These are phyloP conservation scores for Boletus sp. DNA, from an alignment of 768 basidiomycete species.

Conservation along the genomic window DNA sequence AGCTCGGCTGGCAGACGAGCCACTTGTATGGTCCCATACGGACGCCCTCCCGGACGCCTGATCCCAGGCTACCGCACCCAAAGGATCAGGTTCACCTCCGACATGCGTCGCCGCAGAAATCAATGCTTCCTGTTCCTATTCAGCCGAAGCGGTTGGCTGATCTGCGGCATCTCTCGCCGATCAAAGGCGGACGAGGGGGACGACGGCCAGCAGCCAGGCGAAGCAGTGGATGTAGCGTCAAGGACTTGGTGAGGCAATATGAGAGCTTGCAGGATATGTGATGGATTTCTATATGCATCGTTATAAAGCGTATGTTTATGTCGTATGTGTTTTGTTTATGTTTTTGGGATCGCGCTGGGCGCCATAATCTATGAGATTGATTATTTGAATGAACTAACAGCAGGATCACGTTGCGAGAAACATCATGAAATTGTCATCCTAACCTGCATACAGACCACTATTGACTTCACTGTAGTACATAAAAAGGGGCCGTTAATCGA, in stretches of 20 bases:
- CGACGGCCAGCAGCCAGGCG: conserved; percentile 39
- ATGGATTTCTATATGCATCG: conserved; percentile 1
- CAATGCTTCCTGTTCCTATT: conserved; percentile 43
- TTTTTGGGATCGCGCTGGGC: conserved; percentile 14
- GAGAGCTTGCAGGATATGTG: conserved; percentile 37
- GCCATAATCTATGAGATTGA: conserved; percentile 2
- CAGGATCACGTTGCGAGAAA: neutral
- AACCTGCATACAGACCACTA: neutral
- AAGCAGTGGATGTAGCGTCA: conserved; percentile 69
- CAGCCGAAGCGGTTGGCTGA: conserved; percentile 52
- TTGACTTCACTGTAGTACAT: neutral
- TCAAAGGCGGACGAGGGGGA: conserved; percentile 34
- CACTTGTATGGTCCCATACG: conserved; percentile 48
- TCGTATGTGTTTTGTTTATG: conserved; percentile 5
- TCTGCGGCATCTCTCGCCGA: conserved; percentile 41
- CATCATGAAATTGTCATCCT: neutral
- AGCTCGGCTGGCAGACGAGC: conserved; percentile 31
- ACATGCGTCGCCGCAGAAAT: conserved; percentile 42
- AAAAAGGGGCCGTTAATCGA: neutral
- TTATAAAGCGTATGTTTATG: neutral
- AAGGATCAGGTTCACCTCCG: conserved; percentile 66
- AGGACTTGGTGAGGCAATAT: conserved; percentile 63
- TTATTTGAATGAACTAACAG: neutral
- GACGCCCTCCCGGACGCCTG: conserved; percentile 55
- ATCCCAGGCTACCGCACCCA: conserved; percentile 46